Base-by-base conservation (phyloP, 2,329 filamentous ascomycete genomes). In the Thyridium curvatum region DNA sequence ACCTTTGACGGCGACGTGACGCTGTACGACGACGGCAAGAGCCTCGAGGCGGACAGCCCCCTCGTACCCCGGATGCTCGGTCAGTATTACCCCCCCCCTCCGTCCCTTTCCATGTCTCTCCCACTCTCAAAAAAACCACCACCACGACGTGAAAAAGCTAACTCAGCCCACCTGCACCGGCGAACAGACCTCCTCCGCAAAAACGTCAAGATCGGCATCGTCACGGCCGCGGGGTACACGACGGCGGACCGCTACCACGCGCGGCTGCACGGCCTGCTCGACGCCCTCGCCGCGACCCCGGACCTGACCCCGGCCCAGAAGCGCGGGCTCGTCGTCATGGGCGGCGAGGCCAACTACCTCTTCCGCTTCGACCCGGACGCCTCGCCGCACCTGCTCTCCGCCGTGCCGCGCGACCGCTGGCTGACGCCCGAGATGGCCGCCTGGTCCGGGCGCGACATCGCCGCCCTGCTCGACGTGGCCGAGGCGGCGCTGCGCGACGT, bases 1-100 rank as follows among this genome's bases (percentile, higher is more conserved):
- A 98, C 93, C 0, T 98, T 98, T 58, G 93, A 98, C 61, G 93
- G 93, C 62, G 93, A 98, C 62, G 89, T 98, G 37, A 98, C 93
- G 1, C 73, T 98, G 16, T 98, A 98, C 59, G 85, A 89, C 41
- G 86, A 98, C 54, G 93, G 93, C 12, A 74, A 88, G 52, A 86
- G 79, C 46, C 71, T 98, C 8, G 79, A 82, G 39, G 70, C 81
- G 1, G 71, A 77, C 13, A 94, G 86, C 57, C 85, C 88, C 0
- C 79, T 94, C 13, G 89, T 97, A 38, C 66, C 74, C 2, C 67
- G 73, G 18, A 69, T 82, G 30, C 58, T 82, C 14, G 61, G 71
- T 71, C 53, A 42, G 57, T 9, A 9, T 32, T 12, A 8, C 3
- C 16, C 14, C 32, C 37, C 21, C 17, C 12, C 18, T 12, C 9